These are phyloP conservation scores for Mortierella sp. DNA, from an alignment of 371 early-diverging fungal genomes.

Conservation along the genomic window DNA sequence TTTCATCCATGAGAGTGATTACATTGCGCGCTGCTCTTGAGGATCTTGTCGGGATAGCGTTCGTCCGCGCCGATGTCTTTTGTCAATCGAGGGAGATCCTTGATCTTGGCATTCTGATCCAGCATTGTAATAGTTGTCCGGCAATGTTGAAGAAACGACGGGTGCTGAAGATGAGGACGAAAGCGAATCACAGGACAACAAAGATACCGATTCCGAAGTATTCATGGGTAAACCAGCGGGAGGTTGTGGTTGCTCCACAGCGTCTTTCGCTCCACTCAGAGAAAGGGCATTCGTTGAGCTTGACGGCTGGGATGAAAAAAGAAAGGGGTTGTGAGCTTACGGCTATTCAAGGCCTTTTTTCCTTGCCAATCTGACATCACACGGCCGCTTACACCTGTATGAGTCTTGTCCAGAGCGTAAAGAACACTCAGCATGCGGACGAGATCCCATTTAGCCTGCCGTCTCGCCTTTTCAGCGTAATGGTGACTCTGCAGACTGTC, in stretches of 20 bases:
- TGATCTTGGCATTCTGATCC: no score
- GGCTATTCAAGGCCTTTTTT: not conserved
- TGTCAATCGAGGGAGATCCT: no score
- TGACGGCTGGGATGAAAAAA: conserved; percentile 14
- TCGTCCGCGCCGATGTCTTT: no score
- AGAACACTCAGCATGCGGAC: conserved; percentile 56
- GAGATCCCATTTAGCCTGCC: conserved; percentile 48
- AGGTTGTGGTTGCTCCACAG: not conserved
- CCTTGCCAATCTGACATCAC: not conserved
- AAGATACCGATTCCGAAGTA: no score
- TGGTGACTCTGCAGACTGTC: conserved; percentile 18
- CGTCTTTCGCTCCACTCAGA: conserved; percentile 2
- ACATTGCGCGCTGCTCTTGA: no score
- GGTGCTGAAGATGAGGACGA: no score
- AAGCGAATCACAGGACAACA: no score
- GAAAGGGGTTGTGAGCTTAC: not conserved
- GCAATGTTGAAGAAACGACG: no score
- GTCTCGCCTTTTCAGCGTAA: conserved; percentile 27
- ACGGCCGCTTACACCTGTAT: conserved; percentile 25
- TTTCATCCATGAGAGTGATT: no score
- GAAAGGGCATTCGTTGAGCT: conserved; percentile 21
- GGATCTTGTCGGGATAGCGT: no score
- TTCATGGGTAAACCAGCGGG: no score
- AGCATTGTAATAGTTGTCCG: no score
- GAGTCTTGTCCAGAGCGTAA: conserved; percentile 55